Evolutionary conservation across 2,329 filamentous ascomycete genomes (phyloP).

Genomic region (Sphaerulina populicola): DNA sequence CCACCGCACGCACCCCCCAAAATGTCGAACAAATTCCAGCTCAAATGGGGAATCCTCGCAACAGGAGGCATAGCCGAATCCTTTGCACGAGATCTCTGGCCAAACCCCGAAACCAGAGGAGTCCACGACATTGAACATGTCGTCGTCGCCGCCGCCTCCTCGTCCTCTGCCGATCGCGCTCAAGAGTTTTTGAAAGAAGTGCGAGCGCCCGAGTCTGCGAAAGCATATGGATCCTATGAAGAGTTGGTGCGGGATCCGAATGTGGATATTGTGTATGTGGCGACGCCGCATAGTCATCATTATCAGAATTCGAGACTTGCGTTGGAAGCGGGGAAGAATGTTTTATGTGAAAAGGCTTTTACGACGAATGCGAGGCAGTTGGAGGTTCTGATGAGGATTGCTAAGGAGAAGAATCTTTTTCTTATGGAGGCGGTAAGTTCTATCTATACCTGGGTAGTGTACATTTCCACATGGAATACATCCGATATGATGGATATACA

Average conservation of each 20-base stretch:
- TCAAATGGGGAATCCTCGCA: slow-evolving; percentile 40
- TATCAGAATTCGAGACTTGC: slow-evolving; percentile 86
- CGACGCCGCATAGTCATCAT: slow-evolving; percentile 85
- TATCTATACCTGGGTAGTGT: neutral
- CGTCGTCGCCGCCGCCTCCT: slow-evolving; percentile 72
- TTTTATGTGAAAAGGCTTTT: slow-evolving; percentile 85
- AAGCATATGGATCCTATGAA: slow-evolving; percentile 71
- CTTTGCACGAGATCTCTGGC: slow-evolving; percentile 68
- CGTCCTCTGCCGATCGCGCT: slow-evolving; percentile 61
- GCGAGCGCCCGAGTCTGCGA: slow-evolving; percentile 58
- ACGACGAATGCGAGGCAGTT: slow-evolving; percentile 75
- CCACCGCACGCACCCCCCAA: slow-evolving; percentile 1
- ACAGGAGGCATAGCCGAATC: slow-evolving; percentile 44
- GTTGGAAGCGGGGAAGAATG: slow-evolving; percentile 73
- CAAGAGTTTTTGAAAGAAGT: slow-evolving; percentile 63
- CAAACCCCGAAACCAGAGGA: slow-evolving; percentile 60
- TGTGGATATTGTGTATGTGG: slow-evolving; percentile 80
- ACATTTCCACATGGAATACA: neutral
- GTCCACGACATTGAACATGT: slow-evolving; percentile 67
- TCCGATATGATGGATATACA: no score
- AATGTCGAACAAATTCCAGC: slow-evolving; percentile 30
- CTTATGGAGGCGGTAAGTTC: slow-evolving; percentile 56
- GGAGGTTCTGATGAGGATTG: slow-evolving; percentile 61
- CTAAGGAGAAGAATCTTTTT: slow-evolving; percentile 61
- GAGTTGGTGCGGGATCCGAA: slow-evolving; percentile 70